phyloP scores from a whole-genome alignment of 345 rosid genomes.

The Melaleuca quinquenervia region DNA sequence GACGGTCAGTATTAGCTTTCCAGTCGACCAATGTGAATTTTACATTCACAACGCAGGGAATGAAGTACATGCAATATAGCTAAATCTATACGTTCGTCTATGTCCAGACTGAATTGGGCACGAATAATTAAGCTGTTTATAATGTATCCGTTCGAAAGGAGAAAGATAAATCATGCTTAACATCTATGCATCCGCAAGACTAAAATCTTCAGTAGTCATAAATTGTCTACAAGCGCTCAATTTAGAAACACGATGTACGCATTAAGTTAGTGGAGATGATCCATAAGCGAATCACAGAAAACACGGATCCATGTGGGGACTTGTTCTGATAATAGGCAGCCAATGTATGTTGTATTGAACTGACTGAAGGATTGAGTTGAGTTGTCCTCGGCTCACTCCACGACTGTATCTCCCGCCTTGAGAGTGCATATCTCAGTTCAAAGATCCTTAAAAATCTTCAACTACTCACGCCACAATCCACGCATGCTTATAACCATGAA shows the following conservation, averaged over 20 bases:
- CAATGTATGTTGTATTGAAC: not conserved
- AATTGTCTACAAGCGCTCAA: not conserved
- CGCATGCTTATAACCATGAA: not conserved
- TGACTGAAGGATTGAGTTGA: not conserved
- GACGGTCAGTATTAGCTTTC: not conserved
- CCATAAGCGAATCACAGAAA: not conserved
- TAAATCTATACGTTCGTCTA: not conserved
- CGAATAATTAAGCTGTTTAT: not conserved
- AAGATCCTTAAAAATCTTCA: not conserved
- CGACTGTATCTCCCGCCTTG: not conserved
- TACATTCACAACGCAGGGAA: not conserved
- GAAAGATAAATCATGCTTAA: not conserved
- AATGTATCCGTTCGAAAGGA: not conserved
- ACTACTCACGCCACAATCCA: not conserved
- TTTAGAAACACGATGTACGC: not conserved
- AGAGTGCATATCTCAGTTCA: not conserved
- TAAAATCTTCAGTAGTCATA: not conserved
- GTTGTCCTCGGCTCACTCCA: not conserved
- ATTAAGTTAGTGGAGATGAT: not conserved
- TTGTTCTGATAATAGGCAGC: not conserved
- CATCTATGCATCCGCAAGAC: not conserved
- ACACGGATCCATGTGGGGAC: not conserved
- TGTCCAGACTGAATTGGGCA: not conserved
- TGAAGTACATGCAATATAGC: not conserved
- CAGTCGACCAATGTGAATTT: not conserved